Percentiles rank a stretch among this genome's conserved stretches.
Conservation (phyloP, 495 filamentous ascomycete genomes). For the Rhizodiscina lignyota region DNA sequence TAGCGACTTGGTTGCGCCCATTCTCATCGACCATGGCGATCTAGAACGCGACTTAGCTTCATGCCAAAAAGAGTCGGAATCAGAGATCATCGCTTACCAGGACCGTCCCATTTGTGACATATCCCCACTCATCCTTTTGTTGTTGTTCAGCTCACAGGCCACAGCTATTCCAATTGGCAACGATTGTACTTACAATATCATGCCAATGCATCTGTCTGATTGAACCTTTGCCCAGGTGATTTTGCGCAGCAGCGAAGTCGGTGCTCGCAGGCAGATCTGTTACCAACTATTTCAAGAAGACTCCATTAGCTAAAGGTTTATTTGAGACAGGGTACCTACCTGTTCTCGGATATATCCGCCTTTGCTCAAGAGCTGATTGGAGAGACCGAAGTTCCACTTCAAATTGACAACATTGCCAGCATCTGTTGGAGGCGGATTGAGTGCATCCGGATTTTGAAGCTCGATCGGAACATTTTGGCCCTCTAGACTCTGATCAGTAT, state of each 20-base stretch:
- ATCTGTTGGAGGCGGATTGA: slow-evolving; percentile 40
- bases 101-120: slow-evolving; percentile 39
- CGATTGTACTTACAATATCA: slow-evolving; percentile 29
- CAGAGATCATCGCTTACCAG: slow-evolving; percentile 38
- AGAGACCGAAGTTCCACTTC: slow-evolving; percentile 50
- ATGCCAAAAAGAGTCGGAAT: too few relatives aligned
- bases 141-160: background rate
- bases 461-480: slow-evolving; percentile 30
- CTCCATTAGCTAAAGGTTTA: too few relatives aligned
- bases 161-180: background rate
- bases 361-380: slow-evolving; percentile 37
- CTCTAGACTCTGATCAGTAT: too few relatives aligned
- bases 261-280: slow-evolving; percentile 40
- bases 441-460: slow-evolving; percentile 39
- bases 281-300: too few relatives aligned
- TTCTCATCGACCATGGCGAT: slow-evolving; percentile 45
- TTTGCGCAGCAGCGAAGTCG: slow-evolving; percentile 45
- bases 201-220: slow-evolving; percentile 54
- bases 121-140: slow-evolving; percentile 46
- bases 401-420: slow-evolving; percentile 40
- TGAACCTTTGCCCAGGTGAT: slow-evolving; percentile 45
- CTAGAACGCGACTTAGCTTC: too few relatives aligned
- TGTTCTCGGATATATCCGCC: slow-evolving; percentile 52
- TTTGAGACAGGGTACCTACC: slow-evolving; percentile 39
- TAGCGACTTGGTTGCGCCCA: slow-evolving; percentile 35